A percentile compares a stretch with the other conserved stretches of the same genome.
phyloP scores from a whole-genome alignment of 2,329 filamentous ascomycete species.

The Penicillium sp. region DNA sequence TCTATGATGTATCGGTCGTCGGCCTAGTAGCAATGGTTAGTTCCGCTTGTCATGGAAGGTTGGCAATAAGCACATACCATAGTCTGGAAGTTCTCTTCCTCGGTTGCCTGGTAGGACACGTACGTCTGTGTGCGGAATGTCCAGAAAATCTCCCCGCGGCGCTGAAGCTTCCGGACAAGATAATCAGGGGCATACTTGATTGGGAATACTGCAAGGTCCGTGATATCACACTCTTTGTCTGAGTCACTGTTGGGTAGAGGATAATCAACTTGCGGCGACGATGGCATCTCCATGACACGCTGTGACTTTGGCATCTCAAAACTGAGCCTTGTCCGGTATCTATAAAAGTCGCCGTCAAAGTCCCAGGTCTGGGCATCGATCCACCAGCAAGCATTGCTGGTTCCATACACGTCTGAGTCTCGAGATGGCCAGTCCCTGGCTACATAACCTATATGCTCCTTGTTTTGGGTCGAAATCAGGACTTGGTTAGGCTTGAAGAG shows the following conservation, averaged over 20 bases:
- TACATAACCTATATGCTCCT: slow-evolving; percentile 4
- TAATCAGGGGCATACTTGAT: slow-evolving; percentile 1
- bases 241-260: not conserved
- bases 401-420: not conserved
- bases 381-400: not conserved
- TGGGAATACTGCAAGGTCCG: slow-evolving; percentile 2
- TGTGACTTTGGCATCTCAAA: not conserved
- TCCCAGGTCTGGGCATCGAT: not conserved
- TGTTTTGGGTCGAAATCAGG: not conserved
- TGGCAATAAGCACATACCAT: slow-evolving; percentile 3
- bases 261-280: not conserved
- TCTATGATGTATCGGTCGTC: slow-evolving; percentile 15
- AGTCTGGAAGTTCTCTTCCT: slow-evolving; percentile 7
- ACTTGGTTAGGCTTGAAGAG: slow-evolving; percentile 9
- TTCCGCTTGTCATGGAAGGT: not conserved
- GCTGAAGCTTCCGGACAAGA: slow-evolving; percentile 51
- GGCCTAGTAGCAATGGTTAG: not conserved
- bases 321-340: not conserved
- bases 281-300: not conserved
- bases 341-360: not conserved
- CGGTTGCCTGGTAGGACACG: slow-evolving; percentile 7
- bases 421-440: not conserved
- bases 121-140: slow-evolving; percentile 6
- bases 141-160: slow-evolving; percentile 28
- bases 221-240: not conserved